A percentile compares a stretch with the other conserved stretches of the same genome.
Conservation (phyloP, 1,139 yeast genomes). For the Candida dubliniensis region DNA sequence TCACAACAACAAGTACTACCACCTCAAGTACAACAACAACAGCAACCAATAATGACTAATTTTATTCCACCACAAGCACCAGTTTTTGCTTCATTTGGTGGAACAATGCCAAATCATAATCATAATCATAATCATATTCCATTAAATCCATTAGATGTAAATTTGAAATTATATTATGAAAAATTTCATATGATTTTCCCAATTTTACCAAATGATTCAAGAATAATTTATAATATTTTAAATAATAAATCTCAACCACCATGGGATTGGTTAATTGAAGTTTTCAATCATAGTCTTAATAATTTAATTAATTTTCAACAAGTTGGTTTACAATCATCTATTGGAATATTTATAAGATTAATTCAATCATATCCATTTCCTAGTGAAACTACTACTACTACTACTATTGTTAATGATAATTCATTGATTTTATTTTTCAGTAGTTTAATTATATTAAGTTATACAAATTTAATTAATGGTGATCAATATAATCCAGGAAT, state of each 20-base stretch:
- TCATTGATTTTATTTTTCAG: constrained; percentile 42
- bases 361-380: constrained; percentile 45
- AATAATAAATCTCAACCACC: constrained; percentile 25
- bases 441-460: constrained; percentile 54
- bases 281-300: constrained; percentile 53
- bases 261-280: constrained; percentile 36
- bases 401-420: constrained; percentile 37
- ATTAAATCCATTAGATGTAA: constrained; percentile 17
- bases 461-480: constrained; percentile 57
- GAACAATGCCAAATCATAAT: too few species aligned
- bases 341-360: constrained; percentile 41
- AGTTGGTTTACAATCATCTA: constrained; percentile 29
- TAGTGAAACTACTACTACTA: constrained; percentile 26
- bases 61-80: constrained; percentile 7
- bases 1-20: constrained; percentile 9
- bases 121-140: constrained; percentile 14
- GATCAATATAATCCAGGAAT: constrained; percentile 57
- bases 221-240: constrained; percentile 18
- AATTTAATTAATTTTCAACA: constrained; percentile 43
- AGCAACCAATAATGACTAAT: constrained; percentile 8
- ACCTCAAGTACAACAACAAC: constrained; percentile 4
- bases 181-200: constrained; percentile 59
- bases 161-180: constrained; percentile 45
- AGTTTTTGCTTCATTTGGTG: constrained; percentile 3
- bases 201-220: constrained; percentile 51